Evolutionary conservation across 129 eudicot genomes (phyloP).

Genomic region (Kitagawia praeruptora): DNA sequence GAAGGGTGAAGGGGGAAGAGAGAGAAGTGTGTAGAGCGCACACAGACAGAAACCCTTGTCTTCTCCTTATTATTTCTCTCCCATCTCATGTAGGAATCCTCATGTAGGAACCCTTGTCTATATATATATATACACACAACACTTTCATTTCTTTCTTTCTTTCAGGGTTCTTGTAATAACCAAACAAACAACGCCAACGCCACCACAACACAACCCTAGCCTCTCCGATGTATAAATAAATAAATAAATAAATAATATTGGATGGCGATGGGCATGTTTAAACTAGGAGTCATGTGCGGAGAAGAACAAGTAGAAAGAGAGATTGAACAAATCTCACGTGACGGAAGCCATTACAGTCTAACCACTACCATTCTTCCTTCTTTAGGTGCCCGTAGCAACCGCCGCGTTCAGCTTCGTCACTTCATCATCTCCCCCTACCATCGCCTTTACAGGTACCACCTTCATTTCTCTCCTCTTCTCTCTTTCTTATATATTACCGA

Average conservation of each 20-base stretch:
- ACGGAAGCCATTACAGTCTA: conserved; percentile 71
- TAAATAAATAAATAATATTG: background rate
- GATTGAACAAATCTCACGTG: conserved; percentile 52
- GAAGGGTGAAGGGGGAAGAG: no score
- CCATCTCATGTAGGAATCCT: no score
- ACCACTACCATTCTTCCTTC: conserved; percentile 66
- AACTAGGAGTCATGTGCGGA: conserved; percentile 45
- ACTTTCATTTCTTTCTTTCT: background rate
- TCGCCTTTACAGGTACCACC: conserved; percentile 55
- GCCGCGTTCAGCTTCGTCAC: conserved; percentile 42
- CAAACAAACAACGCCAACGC: background rate
- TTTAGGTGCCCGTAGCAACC: conserved; percentile 67
- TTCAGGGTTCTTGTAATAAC: background rate
- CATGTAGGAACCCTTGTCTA: no score
- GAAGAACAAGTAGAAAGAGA: conserved; percentile 26
- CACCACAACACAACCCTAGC: background rate
- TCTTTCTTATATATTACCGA: background rate
- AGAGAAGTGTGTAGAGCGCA: no score
- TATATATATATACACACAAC: no score
- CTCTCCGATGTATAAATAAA: no score
- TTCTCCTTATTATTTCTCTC: no score
- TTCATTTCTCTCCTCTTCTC: background rate
- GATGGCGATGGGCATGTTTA: conserved; percentile 11
- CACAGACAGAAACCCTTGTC: no score
- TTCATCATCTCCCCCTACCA: conserved; percentile 60